Conservation (phyloP, 768 basidiomycete species). For the Pleurotus ostreatus region DNA sequence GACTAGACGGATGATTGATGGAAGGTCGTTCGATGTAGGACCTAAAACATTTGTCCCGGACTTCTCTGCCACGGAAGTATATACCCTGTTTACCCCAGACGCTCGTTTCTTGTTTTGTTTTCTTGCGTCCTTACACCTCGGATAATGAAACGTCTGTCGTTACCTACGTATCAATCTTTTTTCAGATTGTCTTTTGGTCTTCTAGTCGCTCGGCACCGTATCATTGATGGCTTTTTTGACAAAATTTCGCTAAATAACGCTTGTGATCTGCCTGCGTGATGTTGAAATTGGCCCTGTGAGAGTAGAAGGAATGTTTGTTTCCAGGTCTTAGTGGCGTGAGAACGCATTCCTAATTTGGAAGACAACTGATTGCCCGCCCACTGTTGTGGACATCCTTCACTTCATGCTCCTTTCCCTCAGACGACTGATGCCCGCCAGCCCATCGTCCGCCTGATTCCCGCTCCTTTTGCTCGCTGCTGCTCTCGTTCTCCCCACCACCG, state of each 20-base stretch:
- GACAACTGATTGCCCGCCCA: background rate
- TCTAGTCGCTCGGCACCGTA: constrained; percentile 12
- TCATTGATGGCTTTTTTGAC: constrained; percentile 1
- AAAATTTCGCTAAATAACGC: background rate
- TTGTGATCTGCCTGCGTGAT: background rate
- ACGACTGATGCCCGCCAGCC: background rate
- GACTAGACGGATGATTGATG: constrained; percentile 21
- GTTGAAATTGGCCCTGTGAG: background rate
- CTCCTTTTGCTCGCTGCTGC: constrained; percentile 3
- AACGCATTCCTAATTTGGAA: background rate
- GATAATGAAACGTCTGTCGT: constrained; percentile 23
- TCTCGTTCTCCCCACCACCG: background rate
- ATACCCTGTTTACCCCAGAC: constrained; percentile 18
- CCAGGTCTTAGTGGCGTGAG: constrained; percentile 1
- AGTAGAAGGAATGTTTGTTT: background rate
- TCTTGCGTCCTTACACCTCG: constrained; percentile 20
- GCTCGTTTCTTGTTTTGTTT: constrained; percentile 7
- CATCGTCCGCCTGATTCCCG: background rate
- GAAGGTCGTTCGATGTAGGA: constrained; percentile 1
- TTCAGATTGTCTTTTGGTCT: constrained; percentile 23
- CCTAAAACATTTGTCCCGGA: constrained; percentile 17
- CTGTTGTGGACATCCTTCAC: background rate
- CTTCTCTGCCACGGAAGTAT: constrained; percentile 2
- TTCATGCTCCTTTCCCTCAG: background rate
- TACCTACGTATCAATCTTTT: constrained; percentile 26